Conservation (phyloP, 805 yeast genomes). For the Candida palmyrensis region DNA sequence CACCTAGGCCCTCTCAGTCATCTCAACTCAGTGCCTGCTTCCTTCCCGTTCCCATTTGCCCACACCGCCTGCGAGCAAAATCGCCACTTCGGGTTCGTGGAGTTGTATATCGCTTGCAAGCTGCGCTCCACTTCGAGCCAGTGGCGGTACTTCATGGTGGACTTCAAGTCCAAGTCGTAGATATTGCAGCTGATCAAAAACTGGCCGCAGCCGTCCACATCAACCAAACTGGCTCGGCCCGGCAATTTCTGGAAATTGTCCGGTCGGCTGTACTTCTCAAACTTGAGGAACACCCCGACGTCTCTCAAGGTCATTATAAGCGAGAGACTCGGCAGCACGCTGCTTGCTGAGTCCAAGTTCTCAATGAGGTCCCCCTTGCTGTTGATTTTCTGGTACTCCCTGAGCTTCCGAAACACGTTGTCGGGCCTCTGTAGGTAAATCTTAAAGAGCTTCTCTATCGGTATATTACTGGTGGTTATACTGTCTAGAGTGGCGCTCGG, state of each 20-base stretch:
- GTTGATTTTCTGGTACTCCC: conserved; percentile 28
- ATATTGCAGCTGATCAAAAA: conserved; percentile 33
- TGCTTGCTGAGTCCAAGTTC: conserved; percentile 24
- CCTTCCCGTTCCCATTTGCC: not conserved
- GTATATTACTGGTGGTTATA: conserved; percentile 23
- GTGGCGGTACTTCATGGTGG: conserved; percentile 35
- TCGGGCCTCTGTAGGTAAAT: conserved; percentile 26
- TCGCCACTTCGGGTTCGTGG: conserved; percentile 25
- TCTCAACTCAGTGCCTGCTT: not conserved
- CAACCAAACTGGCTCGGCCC: conserved; percentile 21
- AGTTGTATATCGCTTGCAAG: conserved; percentile 28
- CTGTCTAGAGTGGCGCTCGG: conserved; percentile 14
- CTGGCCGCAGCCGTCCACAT: conserved; percentile 17
- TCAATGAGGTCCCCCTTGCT: conserved; percentile 26
- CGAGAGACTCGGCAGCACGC: conserved; percentile 37
- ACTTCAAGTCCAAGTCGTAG: conserved; percentile 48
- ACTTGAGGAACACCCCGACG: conserved; percentile 46
- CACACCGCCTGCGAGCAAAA: conserved; percentile 23
- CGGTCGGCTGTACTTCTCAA: conserved; percentile 23
- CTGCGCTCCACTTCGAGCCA: conserved; percentile 42
- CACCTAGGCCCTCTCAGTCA: too few species aligned
- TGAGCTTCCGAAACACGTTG: conserved; percentile 29
- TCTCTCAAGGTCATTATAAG: conserved; percentile 53
- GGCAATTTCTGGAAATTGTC: conserved; percentile 26
- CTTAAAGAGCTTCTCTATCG: conserved; percentile 26